Base-by-base conservation (phyloP, 2,329 filamentous ascomycete species). In the Colletotrichum coccodes region DNA sequence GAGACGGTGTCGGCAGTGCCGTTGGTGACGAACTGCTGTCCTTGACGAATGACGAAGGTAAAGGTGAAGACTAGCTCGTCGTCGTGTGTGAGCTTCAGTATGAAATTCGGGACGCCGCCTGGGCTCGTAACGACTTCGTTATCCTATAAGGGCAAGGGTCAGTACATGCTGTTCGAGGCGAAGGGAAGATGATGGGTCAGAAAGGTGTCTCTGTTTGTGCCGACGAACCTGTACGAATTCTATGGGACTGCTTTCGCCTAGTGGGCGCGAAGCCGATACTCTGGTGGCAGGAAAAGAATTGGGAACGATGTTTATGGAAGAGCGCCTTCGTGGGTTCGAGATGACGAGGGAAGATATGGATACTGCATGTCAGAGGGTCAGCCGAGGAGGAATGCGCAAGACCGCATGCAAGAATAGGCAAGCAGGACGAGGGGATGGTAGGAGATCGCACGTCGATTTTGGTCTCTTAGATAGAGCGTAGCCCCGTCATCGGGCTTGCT, bases 31-130 rank as follows among this genome's bases (percentile, higher is more conserved):
- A 67, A 63, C 34, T 70, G 70, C 52, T 71, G 81, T 81, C 73
- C 82, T 77, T 91, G 84, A 75, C 89, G 84, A 72, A 97, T 86
- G 72, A 96, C 87, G 78, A 98, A 98, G 44, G 93, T 96, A 79
- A 98, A 99, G 75, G 91, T 94, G 82, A 99, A 97, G 72, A 90
- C 90, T 62, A 99, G 90, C 73, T 99, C 96, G 73, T 98, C 96
- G 73, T 97, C 94, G 81, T 95, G 96, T 73, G 86, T 89, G 52
- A 99, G 84, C 77, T 97, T 96, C 66, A 98, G 85, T 58, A 99
- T 88, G 79, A 98, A 97, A 68, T 86, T 87, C 9, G 94, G 93
- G 32, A 84, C 77, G 60, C 84, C 80, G 34, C 80, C 78, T 38
- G 81, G 72, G 54, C 81, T 78, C 30, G 84, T 77, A 50, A 60